A percentile compares a stretch with the other conserved stretches of the same genome.
phyloP scores from a whole-genome alignment of 345 rosid genomes.

The Carallia pectinifolia region DNA sequence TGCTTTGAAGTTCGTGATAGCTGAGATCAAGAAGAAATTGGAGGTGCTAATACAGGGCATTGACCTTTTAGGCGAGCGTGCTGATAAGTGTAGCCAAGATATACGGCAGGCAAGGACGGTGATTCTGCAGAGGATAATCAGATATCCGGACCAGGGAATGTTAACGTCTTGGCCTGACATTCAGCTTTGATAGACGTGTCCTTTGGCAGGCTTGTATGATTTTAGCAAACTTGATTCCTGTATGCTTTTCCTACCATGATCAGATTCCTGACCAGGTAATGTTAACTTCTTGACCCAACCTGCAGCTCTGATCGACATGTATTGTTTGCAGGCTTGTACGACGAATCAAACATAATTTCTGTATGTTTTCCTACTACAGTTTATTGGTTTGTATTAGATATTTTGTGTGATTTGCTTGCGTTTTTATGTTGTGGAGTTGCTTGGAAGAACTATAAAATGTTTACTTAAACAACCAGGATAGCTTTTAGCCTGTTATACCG shows the following conservation, averaged over 20 bases:
- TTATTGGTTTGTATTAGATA: too few relatives aligned
- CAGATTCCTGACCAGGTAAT: too few relatives aligned
- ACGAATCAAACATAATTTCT: not conserved
- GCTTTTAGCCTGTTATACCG: too few relatives aligned
- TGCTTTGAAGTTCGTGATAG: conserved; percentile 58
- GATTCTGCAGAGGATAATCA: conserved; percentile 61
- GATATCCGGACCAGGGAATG: conserved; percentile 38
- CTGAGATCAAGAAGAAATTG: conserved; percentile 77
- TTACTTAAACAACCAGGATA: too few relatives aligned
- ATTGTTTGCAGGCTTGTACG: not conserved
- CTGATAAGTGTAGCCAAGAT: conserved; percentile 62
- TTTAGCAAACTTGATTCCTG: not conserved
- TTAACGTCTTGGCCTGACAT: conserved; percentile 21
- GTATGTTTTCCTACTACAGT: not conserved
- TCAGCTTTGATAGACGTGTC: too few relatives aligned
- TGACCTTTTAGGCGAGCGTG: conserved; percentile 58
- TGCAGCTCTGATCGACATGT: too few relatives aligned
- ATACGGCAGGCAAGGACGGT: conserved; percentile 72
- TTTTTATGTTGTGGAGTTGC: too few relatives aligned
- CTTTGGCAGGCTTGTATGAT: too few relatives aligned
- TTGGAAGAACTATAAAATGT: too few relatives aligned
- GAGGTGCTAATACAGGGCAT: conserved; percentile 50
- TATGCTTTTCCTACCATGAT: not conserved
- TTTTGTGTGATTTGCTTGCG: too few relatives aligned
- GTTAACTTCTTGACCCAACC: too few relatives aligned